Evolutionary conservation across 768 basidiomycete species (phyloP), one percentile per base, ranked within the genome.

Genomic region (Tulasnella sp.): DNA sequence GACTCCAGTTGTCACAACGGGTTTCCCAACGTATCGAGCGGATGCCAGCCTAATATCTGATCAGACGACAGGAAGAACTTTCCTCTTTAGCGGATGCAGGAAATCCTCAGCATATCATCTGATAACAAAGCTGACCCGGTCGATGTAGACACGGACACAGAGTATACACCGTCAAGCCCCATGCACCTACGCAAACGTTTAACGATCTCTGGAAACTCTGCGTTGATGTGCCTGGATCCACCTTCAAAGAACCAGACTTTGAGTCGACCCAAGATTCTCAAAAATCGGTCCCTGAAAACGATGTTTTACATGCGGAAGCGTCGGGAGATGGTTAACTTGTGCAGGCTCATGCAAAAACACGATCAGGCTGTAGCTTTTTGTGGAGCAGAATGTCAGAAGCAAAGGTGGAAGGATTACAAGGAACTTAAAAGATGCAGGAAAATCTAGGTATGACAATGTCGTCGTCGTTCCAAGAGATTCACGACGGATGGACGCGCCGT

Each of bases 11-110:
- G 72, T 84, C 29, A 81, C 81, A 0, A 78, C 78, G n/a, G 82
- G 81, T 11, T 82, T 83, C 77, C 82, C 82, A 0, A 83, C 80
- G 3, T 83, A 83, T 71, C 81, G 82, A 59, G 80, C 80, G 0
- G 78, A 80, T 42, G 74, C 80, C 1, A 74, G 77, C 32, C 79
- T 83, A 37, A 52, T 80, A 40, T 75, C 78, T 12, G 82, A 83
- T 74, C 75, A 80, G 19, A 75, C 71, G n/a, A 80, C 80, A 17
- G 81, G 83, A 1, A 79, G 78, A 67, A 79, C 76, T 5, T 83
- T 79, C 75, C 76, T 82, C 17, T 83, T 80, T 62, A 80, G 82
- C 26, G 82, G 82, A 2, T 83, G 67, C 42, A 19, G 26, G 67
- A 41, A 11, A n/a, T 1, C 9, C 22, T 26, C 29, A 32, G n/a